Conservation (phyloP, 257 asterid genomes). For the Solanum raphanifolium region DNA sequence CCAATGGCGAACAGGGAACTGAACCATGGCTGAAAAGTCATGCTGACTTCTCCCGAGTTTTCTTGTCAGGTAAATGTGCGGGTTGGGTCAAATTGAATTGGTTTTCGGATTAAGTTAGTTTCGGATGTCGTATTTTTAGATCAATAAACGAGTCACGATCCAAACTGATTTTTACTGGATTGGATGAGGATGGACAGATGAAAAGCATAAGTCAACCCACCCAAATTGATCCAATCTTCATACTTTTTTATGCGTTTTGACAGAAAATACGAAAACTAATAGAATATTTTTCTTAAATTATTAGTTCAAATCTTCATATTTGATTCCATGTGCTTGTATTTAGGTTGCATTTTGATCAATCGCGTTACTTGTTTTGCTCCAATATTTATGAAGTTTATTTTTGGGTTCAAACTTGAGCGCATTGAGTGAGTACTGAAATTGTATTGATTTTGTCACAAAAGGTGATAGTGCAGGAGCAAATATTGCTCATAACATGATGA, state of each 20-base stretch:
- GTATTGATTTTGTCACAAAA: background rate
- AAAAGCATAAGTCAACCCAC: background rate
- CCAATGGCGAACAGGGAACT: slow-evolving; percentile 16
- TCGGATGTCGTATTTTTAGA: no score
- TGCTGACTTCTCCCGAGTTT: slow-evolving; percentile 42
- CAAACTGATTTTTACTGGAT: background rate
- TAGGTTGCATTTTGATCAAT: background rate
- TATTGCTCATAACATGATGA: slow-evolving; percentile 41
- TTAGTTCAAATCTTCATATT: background rate
- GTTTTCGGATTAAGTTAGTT: no score
- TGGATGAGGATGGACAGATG: background rate
- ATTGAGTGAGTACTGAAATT: background rate
- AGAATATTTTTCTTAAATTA: no score
- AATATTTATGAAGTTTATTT: background rate
- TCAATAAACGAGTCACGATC: background rate
- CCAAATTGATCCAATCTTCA: background rate
- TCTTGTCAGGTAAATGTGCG: slow-evolving; percentile 28
- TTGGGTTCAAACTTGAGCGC: background rate
- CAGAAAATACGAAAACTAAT: background rate
- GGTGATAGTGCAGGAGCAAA: slow-evolving; percentile 94
- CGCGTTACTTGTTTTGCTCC: background rate
- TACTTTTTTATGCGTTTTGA: background rate
- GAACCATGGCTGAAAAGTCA: slow-evolving; percentile 48
- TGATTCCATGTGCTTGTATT: background rate
- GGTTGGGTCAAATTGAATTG: background rate